A percentile compares a stretch with the other conserved stretches of the same genome.
Conservation (phyloP, 1,139 yeast species). For the Magnusiomyces suaveolens region DNA sequence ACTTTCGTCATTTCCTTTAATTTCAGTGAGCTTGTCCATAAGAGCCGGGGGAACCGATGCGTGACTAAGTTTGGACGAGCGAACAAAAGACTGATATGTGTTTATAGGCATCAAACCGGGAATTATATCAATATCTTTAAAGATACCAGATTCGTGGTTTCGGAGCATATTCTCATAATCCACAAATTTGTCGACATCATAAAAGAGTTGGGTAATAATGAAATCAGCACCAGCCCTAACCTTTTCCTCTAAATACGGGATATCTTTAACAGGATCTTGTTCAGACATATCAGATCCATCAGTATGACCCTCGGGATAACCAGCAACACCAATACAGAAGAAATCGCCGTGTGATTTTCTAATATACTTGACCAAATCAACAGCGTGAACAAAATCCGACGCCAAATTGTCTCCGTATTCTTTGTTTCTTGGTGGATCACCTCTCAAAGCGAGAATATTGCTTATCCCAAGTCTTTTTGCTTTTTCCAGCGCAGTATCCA, state of each 20-base stretch:
- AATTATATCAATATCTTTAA: slow-evolving; percentile 48
- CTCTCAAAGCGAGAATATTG: slow-evolving; percentile 85
- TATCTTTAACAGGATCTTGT: slow-evolving; percentile 56
- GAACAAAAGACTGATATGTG: slow-evolving; percentile 70
- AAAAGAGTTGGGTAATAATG: slow-evolving; percentile 79
- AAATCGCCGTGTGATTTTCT: slow-evolving; percentile 57
- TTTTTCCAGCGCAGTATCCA: slow-evolving; percentile 64
- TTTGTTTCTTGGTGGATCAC: slow-evolving; percentile 88
- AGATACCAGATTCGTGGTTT: slow-evolving; percentile 37
- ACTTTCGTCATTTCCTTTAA: slow-evolving; percentile 70
- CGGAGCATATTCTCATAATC: slow-evolving; percentile 41
- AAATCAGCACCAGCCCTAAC: slow-evolving; percentile 93
- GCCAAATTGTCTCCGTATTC: slow-evolving; percentile 42
- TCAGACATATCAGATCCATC: slow-evolving; percentile 54
- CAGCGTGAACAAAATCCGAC: slow-evolving; percentile 60
- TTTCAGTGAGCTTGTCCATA: slow-evolving; percentile 43
- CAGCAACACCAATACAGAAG: slow-evolving; percentile 86
- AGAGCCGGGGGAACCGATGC: slow-evolving; percentile 66
- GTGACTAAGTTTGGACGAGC: slow-evolving; percentile 85
- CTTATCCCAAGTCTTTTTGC: slow-evolving; percentile 74
- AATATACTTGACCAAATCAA: slow-evolving; percentile 75
- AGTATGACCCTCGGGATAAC: slow-evolving; percentile 94
- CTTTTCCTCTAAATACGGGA: slow-evolving; percentile 71
- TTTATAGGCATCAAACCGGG: slow-evolving; percentile 98
- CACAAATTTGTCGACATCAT: slow-evolving; percentile 50